Base-by-base conservation (phyloP, 495 filamentous ascomycete species). In the Hypomontagnella monticulosa region DNA sequence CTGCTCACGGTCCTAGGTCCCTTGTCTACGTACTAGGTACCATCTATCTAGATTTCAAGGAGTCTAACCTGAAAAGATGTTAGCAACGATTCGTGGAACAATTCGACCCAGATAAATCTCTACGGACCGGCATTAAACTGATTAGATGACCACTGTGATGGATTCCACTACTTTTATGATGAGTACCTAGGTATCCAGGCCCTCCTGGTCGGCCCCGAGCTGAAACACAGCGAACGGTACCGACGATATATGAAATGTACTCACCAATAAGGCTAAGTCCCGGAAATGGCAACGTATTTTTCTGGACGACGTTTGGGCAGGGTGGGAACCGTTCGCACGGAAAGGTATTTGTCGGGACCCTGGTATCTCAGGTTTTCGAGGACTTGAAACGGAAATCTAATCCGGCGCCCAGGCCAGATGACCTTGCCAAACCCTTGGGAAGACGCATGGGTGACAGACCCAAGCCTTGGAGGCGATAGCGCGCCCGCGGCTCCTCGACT, bases 331-430 rank as follows among this genome's bases (percentile, higher is more conserved):
- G 42, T 56, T 68, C 59, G 54, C 66, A 44, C 50, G 50, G 55
- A 63, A 60, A 63, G 59, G 55, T 49, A 38, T 18, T 56, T 36
- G 33, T 19, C 50, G 50, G 47, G 27, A 63, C 63, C 60, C 66
- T 63, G 27, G 59, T 51, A 36, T 51, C 66, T 60, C 38, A 59
- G 20, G 34, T 69, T 69, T 55, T 63, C n/a, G 60, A 48, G 66
- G 59, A 55, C 66, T 69, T 43, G 59, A 69, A 69, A 69, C 66
- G 66, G 66, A 63, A 69, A 63, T 63, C 66, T 60, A 63, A 55
- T 69, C 66, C 66, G 66, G 60, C 60, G 56, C 66, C 66, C 59
- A 69, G 59, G 42, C 54, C 56, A 63, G 55, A 63, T 69, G 66
- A 63, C 66, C 66, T 60, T 63, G 59, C 49, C 66, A 27, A 37